Base-by-base conservation (phyloP, 169 alveolate genomes). In the Plasmodium coatneyi region DNA sequence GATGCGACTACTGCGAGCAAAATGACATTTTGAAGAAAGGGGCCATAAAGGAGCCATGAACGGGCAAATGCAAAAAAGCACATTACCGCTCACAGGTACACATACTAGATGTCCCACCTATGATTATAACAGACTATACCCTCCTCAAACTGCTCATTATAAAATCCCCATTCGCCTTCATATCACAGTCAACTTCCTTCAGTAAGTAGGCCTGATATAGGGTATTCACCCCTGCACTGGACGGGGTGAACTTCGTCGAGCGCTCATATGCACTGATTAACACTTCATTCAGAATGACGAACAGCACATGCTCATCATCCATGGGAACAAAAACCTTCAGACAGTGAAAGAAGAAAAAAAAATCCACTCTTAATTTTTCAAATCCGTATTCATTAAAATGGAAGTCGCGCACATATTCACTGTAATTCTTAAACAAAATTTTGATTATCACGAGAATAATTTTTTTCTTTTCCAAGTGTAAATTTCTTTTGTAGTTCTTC, bases 271-370 rank as follows among this genome's bases (percentile, higher is more conserved):
- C 95, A 49, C 76, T 91, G 34, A 91, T 81, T 71, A 91, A 81
- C 5, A 91, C 92, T 46, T 91, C 95, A 71, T 91, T 81, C 19
- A 91, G 70, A 36, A 91, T 91, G 22, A 91, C 95, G 56, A 91
- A 91, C 66, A 91, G 28, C 5, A 91, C 66, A 81, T 91, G 81
- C 76, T 91, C 95, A 70, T 91, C 95, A 91, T 91, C 95, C 41
- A n/a, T 14, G 76, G 91, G 92, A 5, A 91, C 74, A 72, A 80
- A 91, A 70, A 80, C 43, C 66, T 81, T 91, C 19, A 91, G 82
- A 36, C 83, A 91, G 71, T 91, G 80, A 71, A 70, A 91, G 46
- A 41, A 91, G 76, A 91, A 91, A 19, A 71, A 49, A 91, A 91
- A 91, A 81, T 91, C 84, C 0, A 91, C 78, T 71, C 83, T 80